A percentile compares a stretch with the other conserved stretches of the same genome.
phyloP scores from a whole-genome alignment of 805 yeast genomes.

The Allodekkera sacchari region DNA sequence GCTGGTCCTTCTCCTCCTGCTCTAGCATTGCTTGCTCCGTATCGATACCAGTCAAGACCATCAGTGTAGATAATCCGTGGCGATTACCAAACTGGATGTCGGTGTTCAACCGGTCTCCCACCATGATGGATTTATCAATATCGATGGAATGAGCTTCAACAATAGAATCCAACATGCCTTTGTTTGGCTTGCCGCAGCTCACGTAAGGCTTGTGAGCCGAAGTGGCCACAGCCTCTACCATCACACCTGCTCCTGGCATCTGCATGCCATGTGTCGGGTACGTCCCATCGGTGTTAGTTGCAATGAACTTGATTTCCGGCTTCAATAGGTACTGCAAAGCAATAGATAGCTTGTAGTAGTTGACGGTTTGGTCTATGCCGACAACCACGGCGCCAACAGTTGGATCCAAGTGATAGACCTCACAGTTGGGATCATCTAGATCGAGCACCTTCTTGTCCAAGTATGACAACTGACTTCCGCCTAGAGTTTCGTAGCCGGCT shows the following conservation, averaged over 20 bases:
- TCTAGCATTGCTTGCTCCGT: conserved; percentile 51
- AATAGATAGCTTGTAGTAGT: conserved; percentile 72
- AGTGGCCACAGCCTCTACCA: conserved; percentile 66
- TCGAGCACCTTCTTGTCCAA: conserved; percentile 36
- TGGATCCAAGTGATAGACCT: conserved; percentile 55
- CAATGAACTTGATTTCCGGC: conserved; percentile 64
- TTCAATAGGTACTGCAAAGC: conserved; percentile 74
- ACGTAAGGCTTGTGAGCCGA: conserved; percentile 79
- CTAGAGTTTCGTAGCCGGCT: conserved; percentile 67
- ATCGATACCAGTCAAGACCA: conserved; percentile 91
- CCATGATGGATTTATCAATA: conserved; percentile 67
- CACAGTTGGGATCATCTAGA: conserved; percentile 47
- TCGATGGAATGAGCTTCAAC: conserved; percentile 54
- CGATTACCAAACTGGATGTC: conserved; percentile 88
- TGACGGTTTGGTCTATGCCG: conserved; percentile 71
- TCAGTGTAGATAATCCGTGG: conserved; percentile 78
- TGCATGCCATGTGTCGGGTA: conserved; percentile 82
- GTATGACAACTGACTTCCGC: conserved; percentile 47
- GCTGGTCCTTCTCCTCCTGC: conserved; percentile 33
- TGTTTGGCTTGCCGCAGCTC: conserved; percentile 85
- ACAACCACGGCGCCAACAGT: conserved; percentile 82
- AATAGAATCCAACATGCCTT: conserved; percentile 85
- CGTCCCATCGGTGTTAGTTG: conserved; percentile 92
- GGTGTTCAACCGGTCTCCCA: conserved; percentile 92
- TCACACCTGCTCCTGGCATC: conserved; percentile 93